These are phyloP conservation scores for Apostasia shenzhenica DNA, from an alignment of 106 monocot genomes.

Conservation along the genomic window DNA sequence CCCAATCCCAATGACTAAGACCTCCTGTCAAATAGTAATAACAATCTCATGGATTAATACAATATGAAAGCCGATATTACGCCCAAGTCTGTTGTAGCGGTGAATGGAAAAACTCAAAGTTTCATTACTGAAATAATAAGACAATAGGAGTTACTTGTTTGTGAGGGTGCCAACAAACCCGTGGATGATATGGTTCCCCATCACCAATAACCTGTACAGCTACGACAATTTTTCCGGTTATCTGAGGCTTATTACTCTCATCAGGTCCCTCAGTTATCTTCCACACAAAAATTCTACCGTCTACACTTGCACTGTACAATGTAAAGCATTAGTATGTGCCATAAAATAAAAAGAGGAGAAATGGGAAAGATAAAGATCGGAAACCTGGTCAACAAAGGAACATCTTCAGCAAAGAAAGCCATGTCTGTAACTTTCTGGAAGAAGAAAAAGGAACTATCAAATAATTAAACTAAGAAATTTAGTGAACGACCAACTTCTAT, in stretches of 20 bases:
- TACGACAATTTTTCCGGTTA: conserved; percentile 70
- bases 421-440: conserved; percentile 89
- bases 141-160: conserved; percentile 65
- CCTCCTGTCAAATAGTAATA: conserved; percentile 44
- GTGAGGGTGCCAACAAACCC: conserved; percentile 94
- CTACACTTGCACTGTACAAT: conserved; percentile 82
- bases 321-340: conserved; percentile 2
- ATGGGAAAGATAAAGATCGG: conserved; percentile 8
- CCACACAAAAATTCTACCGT: conserved; percentile 90
- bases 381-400: conserved; percentile 86
- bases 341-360: conserved; percentile 1
- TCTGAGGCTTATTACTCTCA: conserved; percentile 72
- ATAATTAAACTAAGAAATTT: not conserved
- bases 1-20: conserved; percentile 77
- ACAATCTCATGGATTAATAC: not conserved
- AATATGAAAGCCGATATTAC: not conserved
- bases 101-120: not conserved
- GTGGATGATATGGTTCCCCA: conserved; percentile 71
- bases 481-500: not conserved
- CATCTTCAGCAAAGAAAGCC: conserved; percentile 99
- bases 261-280: conserved; percentile 92
- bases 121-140: conserved; percentile 2
- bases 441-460: not conserved
- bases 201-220: conserved; percentile 73
- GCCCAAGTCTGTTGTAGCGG: not conserved